Percentiles rank a stretch among this genome's conserved stretches.
Conservation (phyloP, 192 early-diverging fungal genomes). For the Linnemannia exigua region DNA sequence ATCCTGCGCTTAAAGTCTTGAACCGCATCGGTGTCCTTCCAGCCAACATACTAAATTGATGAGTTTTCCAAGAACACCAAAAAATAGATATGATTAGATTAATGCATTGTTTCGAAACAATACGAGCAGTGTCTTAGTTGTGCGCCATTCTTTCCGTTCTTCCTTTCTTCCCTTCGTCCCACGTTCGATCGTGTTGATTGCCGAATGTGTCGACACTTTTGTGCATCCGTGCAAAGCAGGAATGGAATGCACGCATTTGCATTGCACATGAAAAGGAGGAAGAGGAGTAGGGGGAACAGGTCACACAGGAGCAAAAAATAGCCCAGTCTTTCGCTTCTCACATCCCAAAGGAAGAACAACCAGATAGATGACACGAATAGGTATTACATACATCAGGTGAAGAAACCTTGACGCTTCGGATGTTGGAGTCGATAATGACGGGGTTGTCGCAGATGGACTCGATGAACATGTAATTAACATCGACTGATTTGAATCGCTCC, state of each 20-base stretch:
- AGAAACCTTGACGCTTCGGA: conserved; percentile 84
- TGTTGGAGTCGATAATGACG: conserved; percentile 79
- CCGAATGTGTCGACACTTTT: too few species aligned
- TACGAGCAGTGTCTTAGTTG: not conserved
- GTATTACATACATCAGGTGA: conserved; percentile 74
- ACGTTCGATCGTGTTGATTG: not conserved
- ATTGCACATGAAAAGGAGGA: not conserved
- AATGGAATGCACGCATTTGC: not conserved
- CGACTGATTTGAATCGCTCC: conserved; percentile 62
- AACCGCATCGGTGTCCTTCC: conserved; percentile 77
- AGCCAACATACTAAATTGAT: conserved; percentile 71
- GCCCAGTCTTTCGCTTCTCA: not conserved
- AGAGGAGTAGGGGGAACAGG: not conserved
- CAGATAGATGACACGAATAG: not conserved
- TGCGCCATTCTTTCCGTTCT: not conserved
- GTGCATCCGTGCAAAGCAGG: not conserved
- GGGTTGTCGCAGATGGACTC: conserved; percentile 72
- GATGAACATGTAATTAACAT: conserved; percentile 66
- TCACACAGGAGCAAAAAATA: conserved; percentile 2
- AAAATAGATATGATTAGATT: not conserved
- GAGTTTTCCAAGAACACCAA: not conserved
- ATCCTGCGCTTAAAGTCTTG: conserved; percentile 79
- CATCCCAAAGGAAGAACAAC: not conserved
- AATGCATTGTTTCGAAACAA: not conserved
- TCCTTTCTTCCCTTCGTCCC: not conserved